Evolutionary conservation across 495 filamentous ascomycete genomes (phyloP).

Genomic region (Staphylotrichum tortipilum): DNA sequence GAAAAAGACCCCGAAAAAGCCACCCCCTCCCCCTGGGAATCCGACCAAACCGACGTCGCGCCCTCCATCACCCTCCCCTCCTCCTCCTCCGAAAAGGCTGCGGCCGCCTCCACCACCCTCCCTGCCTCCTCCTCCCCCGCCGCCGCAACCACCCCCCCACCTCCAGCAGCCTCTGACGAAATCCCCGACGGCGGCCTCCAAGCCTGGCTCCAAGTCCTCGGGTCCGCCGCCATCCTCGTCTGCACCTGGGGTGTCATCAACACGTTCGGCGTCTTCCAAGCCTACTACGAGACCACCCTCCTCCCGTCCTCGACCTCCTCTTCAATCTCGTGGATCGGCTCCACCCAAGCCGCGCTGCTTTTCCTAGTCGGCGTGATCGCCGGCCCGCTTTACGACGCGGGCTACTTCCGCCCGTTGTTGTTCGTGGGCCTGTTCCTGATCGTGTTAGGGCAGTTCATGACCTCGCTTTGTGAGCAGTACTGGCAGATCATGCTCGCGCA

Average conservation of each 20-base stretch:
- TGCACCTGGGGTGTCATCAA: slow-evolving; percentile 41
- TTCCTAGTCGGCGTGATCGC: slow-evolving; percentile 33
- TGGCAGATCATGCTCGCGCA: slow-evolving; percentile 80
- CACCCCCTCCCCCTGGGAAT: slow-evolving; percentile 5
- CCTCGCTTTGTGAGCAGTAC: slow-evolving; percentile 43
- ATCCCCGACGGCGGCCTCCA: slow-evolving; percentile 30
- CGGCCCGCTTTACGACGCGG: slow-evolving; percentile 31
- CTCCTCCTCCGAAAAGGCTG: not conserved
- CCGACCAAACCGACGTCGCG: slow-evolving; percentile 9
- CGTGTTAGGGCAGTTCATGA: slow-evolving; percentile 44
- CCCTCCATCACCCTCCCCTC: not conserved
- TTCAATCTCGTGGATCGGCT: slow-evolving; percentile 38
- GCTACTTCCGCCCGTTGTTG: slow-evolving; percentile 30
- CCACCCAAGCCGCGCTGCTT: slow-evolving; percentile 30
- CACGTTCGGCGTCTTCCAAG: slow-evolving; percentile 46
- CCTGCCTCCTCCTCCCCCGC: not conserved
- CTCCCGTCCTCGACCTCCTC: slow-evolving; percentile 23
- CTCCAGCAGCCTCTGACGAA: not conserved
- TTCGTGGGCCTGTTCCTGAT: slow-evolving; percentile 21
- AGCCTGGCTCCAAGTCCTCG: slow-evolving; percentile 41
- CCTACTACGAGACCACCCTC: slow-evolving; percentile 38
- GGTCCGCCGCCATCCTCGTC: slow-evolving; percentile 31
- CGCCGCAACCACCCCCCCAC: not conserved
- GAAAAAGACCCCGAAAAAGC: slow-evolving; percentile 13
- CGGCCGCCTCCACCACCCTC: not conserved